phyloP scores from a whole-genome alignment of 768 basidiomycete species.

The Termitomyces sp. region DNA sequence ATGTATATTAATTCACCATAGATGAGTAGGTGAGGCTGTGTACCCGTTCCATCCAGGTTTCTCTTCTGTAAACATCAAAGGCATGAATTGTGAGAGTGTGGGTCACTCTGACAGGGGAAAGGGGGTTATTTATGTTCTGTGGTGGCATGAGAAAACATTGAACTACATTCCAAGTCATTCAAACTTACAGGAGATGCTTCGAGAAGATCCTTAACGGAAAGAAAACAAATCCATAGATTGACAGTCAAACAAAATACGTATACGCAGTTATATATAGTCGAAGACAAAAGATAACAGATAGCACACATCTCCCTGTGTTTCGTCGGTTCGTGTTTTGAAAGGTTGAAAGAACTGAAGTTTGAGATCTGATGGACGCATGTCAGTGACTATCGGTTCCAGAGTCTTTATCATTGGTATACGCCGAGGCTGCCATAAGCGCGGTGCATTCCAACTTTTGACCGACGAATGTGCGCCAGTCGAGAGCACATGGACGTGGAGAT shows the following conservation, averaged over 20 bases:
- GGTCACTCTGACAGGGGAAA: neutral
- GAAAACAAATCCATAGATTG: neutral
- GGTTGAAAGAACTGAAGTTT: neutral
- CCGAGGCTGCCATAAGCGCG: neutral
- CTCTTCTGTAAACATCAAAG: conserved; percentile 29
- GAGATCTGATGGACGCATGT: neutral
- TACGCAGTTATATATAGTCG: neutral
- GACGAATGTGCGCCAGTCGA: neutral
- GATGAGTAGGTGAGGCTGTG: conserved; percentile 2
- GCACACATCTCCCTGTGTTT: too few species aligned
- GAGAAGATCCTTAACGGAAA: neutral
- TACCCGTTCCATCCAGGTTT: conserved; percentile 34
- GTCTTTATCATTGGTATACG: too few species aligned
- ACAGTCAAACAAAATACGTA: neutral
- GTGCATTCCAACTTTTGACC: neutral
- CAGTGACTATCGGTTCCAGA: neutral
- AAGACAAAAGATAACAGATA: neutral
- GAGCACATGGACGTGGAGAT: neutral
- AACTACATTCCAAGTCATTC: neutral
- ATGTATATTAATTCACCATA: neutral
- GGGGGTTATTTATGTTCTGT: neutral
- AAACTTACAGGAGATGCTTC: neutral
- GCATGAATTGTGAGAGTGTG: neutral
- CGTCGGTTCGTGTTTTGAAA: neutral
- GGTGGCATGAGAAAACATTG: neutral